Evolutionary conservation across 257 asterid genomes (phyloP).

Genomic region (Plectranthus barbatus): DNA sequence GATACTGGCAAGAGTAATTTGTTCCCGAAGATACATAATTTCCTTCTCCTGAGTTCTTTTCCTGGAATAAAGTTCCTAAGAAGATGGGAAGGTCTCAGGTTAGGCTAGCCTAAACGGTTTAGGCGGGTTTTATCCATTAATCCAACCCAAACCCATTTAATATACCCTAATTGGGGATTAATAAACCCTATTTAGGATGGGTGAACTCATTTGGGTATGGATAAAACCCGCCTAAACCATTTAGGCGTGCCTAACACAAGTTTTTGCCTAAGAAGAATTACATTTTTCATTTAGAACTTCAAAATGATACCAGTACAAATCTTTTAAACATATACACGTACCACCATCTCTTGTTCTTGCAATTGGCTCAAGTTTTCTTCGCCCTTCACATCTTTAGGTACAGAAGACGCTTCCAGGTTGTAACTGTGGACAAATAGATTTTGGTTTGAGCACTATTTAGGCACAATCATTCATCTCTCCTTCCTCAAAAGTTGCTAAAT

Average conservation of each 20-base stretch:
- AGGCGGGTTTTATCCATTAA: too few relatives aligned
- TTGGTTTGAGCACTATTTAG: constrained; percentile 10
- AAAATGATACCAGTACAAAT: constrained; percentile 1
- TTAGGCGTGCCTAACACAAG: too few relatives aligned
- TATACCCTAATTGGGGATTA: too few relatives aligned
- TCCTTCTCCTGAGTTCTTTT: constrained; percentile 64
- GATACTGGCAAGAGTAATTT: constrained; percentile 75
- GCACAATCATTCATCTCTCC: neutral
- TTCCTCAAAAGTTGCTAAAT: constrained; percentile 14
- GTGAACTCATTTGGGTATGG: too few relatives aligned
- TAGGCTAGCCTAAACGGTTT: too few relatives aligned
- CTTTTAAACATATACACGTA: constrained; percentile 24
- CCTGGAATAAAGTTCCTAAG: constrained; percentile 60
- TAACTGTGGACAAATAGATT: constrained; percentile 33
- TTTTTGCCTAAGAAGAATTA: too few relatives aligned
- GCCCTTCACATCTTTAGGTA: constrained; percentile 39
- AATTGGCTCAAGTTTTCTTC: constrained; percentile 36
- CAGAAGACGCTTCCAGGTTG: constrained; percentile 38
- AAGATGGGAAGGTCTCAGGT: too few relatives aligned
- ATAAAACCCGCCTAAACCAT: too few relatives aligned
- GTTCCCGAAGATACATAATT: constrained; percentile 61
- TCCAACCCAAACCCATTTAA: too few relatives aligned
- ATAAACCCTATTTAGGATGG: too few relatives aligned
- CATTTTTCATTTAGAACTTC: constrained; percentile 17
- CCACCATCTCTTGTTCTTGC: constrained; percentile 67